Evolutionary conservation across 306 rosid species (phyloP).

Genomic region (Cucurbita pepo): DNA sequence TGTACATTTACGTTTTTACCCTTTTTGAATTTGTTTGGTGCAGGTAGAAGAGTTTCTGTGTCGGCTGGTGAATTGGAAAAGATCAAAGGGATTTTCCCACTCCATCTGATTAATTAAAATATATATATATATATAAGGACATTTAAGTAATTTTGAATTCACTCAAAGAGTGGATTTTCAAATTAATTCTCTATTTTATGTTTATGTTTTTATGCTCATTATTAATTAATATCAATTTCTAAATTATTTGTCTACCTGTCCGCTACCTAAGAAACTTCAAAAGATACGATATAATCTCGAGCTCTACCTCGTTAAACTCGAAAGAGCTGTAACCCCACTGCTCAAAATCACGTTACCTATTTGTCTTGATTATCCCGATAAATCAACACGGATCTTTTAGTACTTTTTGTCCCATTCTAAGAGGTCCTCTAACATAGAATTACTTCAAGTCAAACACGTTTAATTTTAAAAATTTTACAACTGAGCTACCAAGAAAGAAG

Average conservation of each 20-base stretch:
- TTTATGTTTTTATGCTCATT: background rate
- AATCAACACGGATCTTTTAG: too few species aligned
- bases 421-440: too few species aligned
- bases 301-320: too few species aligned
- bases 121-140: background rate
- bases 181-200: background rate
- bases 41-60: conserved; percentile 75
- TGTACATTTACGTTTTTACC: background rate
- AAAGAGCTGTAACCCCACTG: too few species aligned
- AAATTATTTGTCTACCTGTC: conserved; percentile 11
- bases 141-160: background rate
- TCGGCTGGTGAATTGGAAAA: conserved; percentile 62
- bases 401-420: too few species aligned
- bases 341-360: too few species aligned
- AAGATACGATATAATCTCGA: too few species aligned
- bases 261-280: too few species aligned
- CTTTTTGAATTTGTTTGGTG: background rate
- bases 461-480: too few species aligned
- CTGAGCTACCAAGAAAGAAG: too few species aligned
- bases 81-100: background rate
- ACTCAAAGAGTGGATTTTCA: conserved; percentile 1
- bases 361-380: too few species aligned
- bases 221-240: background rate
- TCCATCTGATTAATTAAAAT: background rate
- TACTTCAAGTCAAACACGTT: too few species aligned